These are phyloP conservation scores for Fusarium setosum DNA, from an alignment of 2,329 filamentous ascomycete genomes.

Conservation along the genomic window DNA sequence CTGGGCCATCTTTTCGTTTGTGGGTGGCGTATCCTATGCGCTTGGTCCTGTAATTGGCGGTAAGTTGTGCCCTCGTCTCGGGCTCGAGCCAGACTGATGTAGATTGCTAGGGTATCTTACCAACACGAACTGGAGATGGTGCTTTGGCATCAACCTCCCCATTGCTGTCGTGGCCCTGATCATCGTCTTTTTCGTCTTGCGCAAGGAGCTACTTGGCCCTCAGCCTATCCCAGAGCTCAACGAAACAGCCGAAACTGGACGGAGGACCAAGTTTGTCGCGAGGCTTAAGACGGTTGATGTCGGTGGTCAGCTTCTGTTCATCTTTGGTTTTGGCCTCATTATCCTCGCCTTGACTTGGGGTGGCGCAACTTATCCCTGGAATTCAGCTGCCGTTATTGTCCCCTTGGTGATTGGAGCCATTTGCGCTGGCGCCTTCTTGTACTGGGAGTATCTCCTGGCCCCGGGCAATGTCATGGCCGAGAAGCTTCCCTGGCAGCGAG, in stretches of 20 bases:
- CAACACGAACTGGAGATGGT: slow-evolving; percentile 71
- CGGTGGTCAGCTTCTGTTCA: slow-evolving; percentile 67
- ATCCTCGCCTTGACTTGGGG: slow-evolving; percentile 68
- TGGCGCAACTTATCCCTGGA: slow-evolving; percentile 64
- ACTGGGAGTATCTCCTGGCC: slow-evolving; percentile 66
- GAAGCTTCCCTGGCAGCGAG: slow-evolving; percentile 63
- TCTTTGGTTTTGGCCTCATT: slow-evolving; percentile 64
- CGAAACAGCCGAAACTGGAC: slow-evolving; percentile 49
- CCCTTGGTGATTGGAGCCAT: slow-evolving; percentile 59
- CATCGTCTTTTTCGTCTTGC: slow-evolving; percentile 66
- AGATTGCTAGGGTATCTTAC: slow-evolving; percentile 57
- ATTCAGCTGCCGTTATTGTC: slow-evolving; percentile 58
- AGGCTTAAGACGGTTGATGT: slow-evolving; percentile 66
- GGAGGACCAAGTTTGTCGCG: slow-evolving; percentile 50
- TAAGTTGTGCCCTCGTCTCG: slow-evolving; percentile 2
- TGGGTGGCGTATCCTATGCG: slow-evolving; percentile 69
- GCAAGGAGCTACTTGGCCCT: slow-evolving; percentile 67
- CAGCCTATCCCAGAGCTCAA: slow-evolving; percentile 59
- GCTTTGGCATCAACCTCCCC: slow-evolving; percentile 73
- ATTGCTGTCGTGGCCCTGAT: slow-evolving; percentile 62
- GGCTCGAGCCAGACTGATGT: slow-evolving; percentile 7
- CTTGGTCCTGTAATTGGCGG: slow-evolving; percentile 72
- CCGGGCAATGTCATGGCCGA: slow-evolving; percentile 59
- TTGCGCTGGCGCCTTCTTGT: slow-evolving; percentile 55
- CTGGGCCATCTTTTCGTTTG: slow-evolving; percentile 70